Evolutionary conservation across 2,329 filamentous ascomycete species (phyloP).

Genomic region (Trichoderma sp.): DNA sequence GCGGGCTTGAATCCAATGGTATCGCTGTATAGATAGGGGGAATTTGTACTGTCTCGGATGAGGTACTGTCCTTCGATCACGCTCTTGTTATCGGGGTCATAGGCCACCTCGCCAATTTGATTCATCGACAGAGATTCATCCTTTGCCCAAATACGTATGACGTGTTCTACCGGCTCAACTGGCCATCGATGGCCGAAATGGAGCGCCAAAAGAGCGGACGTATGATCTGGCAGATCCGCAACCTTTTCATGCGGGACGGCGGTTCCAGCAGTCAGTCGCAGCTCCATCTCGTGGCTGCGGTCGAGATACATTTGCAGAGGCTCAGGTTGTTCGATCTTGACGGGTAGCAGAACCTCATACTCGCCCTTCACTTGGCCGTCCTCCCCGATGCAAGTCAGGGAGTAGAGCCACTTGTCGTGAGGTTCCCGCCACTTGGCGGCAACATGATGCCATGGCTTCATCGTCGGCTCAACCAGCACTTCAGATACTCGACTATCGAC

Average conservation of each 20-base stretch:
- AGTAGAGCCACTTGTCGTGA: conserved; percentile 26
- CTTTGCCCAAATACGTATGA: conserved; percentile 41
- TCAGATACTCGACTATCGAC: conserved; percentile 38
- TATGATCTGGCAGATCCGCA: conserved; percentile 39
- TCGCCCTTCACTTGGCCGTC: conserved; percentile 31
- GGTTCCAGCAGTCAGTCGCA: conserved; percentile 25
- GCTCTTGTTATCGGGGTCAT: conserved; percentile 28
- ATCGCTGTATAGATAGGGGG: conserved; percentile 42
- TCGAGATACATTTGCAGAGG: conserved; percentile 43
- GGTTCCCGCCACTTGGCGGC: conserved; percentile 43
- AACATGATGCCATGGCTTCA: conserved; percentile 47
- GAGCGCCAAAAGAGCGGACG: conserved; percentile 43
- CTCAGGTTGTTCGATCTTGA: conserved; percentile 37
- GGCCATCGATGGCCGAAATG: conserved; percentile 48
- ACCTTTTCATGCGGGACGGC: conserved; percentile 24
- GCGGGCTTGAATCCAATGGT: conserved; percentile 45
- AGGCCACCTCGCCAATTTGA: conserved; percentile 31
- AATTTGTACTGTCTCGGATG: conserved; percentile 37
- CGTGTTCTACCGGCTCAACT: conserved; percentile 38
- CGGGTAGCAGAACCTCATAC: conserved; percentile 45
- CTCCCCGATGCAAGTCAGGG: conserved; percentile 36
- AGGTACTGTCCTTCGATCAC: conserved; percentile 31
- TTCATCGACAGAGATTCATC: conserved; percentile 28
- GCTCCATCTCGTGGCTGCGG: conserved; percentile 32
- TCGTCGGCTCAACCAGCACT: conserved; percentile 36